Evolutionary conservation across 371 early-diverging fungal genomes (phyloP), one percentile per base, ranked within the genome.

Genomic region (Circinella umbellata): DNA sequence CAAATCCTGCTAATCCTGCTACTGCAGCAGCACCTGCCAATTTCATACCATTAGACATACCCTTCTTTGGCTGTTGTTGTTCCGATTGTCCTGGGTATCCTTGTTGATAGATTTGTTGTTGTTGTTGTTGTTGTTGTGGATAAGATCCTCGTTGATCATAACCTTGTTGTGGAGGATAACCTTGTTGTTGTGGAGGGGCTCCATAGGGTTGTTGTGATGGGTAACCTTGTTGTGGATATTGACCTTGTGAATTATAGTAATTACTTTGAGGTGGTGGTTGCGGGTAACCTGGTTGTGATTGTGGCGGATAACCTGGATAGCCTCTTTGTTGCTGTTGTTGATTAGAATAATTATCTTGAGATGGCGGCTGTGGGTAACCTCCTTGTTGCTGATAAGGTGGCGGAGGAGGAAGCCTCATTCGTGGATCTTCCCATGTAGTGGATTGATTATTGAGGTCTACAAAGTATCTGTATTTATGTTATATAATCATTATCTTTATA

Each of bases 371-470:
- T 27, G 70, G 73, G 61, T 64, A 64, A 17, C 64, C 64, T 64
- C 18, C 49, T 64, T 75, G 72, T 63, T 71, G 71, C 34, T 57
- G 57, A 4, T 11, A 27, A 7, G 57, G 57, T 34, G 57, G 57
- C 27, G 20, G 57, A 13, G 37, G 46, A n/a, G 48, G 53, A 42
- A 54, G 49, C 37, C 63, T 59, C 18, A n/a, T 63, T 18, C 83
- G 79, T 37, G 83, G 83, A 60, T 83, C 92, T 66, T 90, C 90
- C 90, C 90, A 90, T 4, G 88, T 84, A 14, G 90, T 90, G 47
- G 67, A 74, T 64, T 82, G 76, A 34, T 78, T 82, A 65, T 76
- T 80, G 63, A 88, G 85, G 68, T 90, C 82, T 55, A 90, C 86
- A 70, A 80, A 90, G 64, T 88, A 90, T 51, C 83, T 83, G 20